Evolutionary conservation across 2,329 filamentous ascomycete species (phyloP), one percentile per base, ranked within the genome.

Genomic region (Penicillium crustosum): DNA sequence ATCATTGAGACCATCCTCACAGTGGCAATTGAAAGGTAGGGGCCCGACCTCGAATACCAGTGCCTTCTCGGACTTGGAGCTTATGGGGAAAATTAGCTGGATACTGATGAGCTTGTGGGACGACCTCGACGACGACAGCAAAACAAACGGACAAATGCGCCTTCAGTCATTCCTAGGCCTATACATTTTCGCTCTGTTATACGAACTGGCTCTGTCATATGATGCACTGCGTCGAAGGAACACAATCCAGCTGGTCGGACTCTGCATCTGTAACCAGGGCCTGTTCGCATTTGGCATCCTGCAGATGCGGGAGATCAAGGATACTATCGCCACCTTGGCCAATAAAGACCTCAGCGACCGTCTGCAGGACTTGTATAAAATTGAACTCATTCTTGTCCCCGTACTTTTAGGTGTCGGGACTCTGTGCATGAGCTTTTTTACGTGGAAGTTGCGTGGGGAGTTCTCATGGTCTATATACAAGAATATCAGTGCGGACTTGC

Each of bases 381-480:
- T 65, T 7, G 63, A 62, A 15, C 21, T 65, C 8, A 61, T 65
- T 10, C 21, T 65, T n/a, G 60, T 65, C 12, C 63, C 63, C 1
- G 54, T 65, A 1, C 48, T 65, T n/a, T 13, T 65, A 17, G 61
- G 57, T 13, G 13, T 58, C 5, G 58, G 60, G 4, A 62, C 56
- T 25, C 25, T 57, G 10, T 39, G 47, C 19, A 64, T 65, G 63
- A 53, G 39, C 1, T 53, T 62, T 13, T 59, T 65, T 25, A 64
- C 63, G 10, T 65, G 63, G 63, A 62, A 61, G 21, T 47, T 65
- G 39, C 60, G 63, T 6, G 63, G 56, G 1, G 63, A 65, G 12
- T 62, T 62, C 33, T 64, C 63, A 1, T 65, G 63, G 63, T 62
- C 55, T 17, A 65, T 65, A 29, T 65, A 65, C 50, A 64, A 65